phyloP scores from a whole-genome alignment of 2,329 filamentous ascomycete species.

The Ceratocystis ficicola region DNA sequence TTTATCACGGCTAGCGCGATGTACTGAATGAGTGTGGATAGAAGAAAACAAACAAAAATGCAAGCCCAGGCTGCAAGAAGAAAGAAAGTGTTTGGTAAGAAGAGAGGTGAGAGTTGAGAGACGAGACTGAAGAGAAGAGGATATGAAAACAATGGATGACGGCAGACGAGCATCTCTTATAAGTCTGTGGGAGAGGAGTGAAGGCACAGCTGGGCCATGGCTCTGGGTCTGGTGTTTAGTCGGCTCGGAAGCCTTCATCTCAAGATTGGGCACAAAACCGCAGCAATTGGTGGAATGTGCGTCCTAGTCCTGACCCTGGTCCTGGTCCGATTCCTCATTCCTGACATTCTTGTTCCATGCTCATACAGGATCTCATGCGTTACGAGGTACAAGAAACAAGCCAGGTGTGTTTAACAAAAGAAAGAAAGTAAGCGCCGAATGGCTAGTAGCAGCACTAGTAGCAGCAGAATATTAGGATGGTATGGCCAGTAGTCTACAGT shows the following conservation, averaged over 20 bases:
- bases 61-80: conserved; percentile 12
- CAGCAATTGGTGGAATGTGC: neutral
- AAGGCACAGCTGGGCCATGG: neutral
- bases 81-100: conserved; percentile 6
- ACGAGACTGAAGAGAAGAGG: conserved; percentile 10
- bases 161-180: neutral
- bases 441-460: too few species aligned
- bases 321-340: neutral
- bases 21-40: conserved; percentile 1
- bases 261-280: neutral
- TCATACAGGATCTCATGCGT: neutral
- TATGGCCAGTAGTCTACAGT: neutral
- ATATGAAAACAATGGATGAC: neutral
- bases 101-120: conserved; percentile 12
- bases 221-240: neutral
- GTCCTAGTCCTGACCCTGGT: neutral
- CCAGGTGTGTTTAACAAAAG: neutral
- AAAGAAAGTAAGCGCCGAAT: neutral
- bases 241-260: neutral
- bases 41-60: conserved; percentile 4
- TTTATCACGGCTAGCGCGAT: conserved; percentile 12
- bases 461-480: neutral
- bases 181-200: neutral
- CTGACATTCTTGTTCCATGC: neutral
- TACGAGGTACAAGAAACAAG: neutral